Evolutionary conservation across 2,329 filamentous ascomycete genomes (phyloP), one percentile per base, ranked within the genome.

Genomic region (Xylariaceae sp.): DNA sequence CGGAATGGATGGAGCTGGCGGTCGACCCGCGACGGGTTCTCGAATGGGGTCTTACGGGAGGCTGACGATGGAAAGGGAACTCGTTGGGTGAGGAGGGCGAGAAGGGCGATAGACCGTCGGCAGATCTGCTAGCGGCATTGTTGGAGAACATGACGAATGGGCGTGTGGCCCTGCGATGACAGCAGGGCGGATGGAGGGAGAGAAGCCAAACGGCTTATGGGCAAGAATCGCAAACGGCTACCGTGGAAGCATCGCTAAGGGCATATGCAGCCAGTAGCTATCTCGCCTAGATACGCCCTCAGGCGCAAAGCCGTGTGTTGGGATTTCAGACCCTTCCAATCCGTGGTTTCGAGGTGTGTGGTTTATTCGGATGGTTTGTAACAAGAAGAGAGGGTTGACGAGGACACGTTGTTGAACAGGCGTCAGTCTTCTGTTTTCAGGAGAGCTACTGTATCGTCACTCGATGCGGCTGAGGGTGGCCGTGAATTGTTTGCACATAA

Each of bases 1-100:
- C 84, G 31, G 92, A 97, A 66, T 87, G 84, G 61, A 93, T 83
- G 18, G 93, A 97, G 75, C 91, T 96, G 42, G 92, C 87, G 22
- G 86, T 89, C 49, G 94, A 97, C 56, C 84, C 88, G 70, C 91
- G 82, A 66, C 92, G 79, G 44, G 81, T 76, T 13, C 66, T 65
- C 12, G 73, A 65, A 62, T 80, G 79, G 57, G 78, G 64, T 58
- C 73, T 63, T 64, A 65, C 72, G 56, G 78, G 76, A 50, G 67
- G 71, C 56, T 76, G 74, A 53, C 79, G 82, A 69, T 78, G 82
- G 70, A 78, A 87, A 71, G 67, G 81, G 72, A 76, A 79, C 57
- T 86, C 83, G 53, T 74, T 71, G 39, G 79, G 73, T 28, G 75
- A 71, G 12, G 75, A 74, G 28, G 79, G 76, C 14, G 80, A 76